A percentile compares a stretch with the other conserved stretches of the same genome.
Conservation (phyloP, 768 basidiomycete species). For the Amanita brunnescens region DNA sequence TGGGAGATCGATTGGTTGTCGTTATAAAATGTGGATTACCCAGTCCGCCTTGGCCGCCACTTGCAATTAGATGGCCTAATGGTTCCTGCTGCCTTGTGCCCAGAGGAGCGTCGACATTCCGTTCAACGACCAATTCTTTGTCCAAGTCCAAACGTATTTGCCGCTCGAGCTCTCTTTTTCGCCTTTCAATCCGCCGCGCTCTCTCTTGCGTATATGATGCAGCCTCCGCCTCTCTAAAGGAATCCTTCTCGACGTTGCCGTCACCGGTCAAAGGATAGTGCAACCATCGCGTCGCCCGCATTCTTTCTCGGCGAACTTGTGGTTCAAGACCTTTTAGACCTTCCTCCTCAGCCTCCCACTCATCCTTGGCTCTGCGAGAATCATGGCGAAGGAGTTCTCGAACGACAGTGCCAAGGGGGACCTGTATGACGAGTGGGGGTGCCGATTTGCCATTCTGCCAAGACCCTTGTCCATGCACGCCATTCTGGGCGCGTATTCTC, state of each 20-base stretch:
- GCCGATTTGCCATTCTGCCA: constrained; percentile 82
- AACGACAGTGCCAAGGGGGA: constrained; percentile 88
- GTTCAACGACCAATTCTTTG: constrained; percentile 34
- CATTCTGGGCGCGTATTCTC: constrained; percentile 58
- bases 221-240: constrained; percentile 66
- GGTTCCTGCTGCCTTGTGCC: constrained; percentile 45
- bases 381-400: constrained; percentile 64
- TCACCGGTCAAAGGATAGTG: constrained; percentile 69
- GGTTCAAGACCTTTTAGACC: constrained; percentile 37
- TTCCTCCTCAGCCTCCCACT: constrained; percentile 70
- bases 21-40: constrained; percentile 86
- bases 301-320: constrained; percentile 43
- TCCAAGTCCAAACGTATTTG: constrained; percentile 59
- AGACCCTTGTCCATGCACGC: constrained; percentile 70
- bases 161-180: constrained; percentile 28
- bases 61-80: constrained; percentile 57
- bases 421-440: constrained; percentile 62
- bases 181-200: constrained; percentile 39
- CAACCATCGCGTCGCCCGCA: constrained; percentile 65
- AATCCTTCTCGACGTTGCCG: constrained; percentile 51
- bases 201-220: constrained; percentile 53
- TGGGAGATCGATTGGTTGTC: constrained; percentile 65
- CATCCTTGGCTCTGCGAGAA: constrained; percentile 52
- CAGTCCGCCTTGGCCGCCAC: constrained; percentile 73
- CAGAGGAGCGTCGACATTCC: constrained; percentile 50